Base-by-base conservation (phyloP, 345 rosid species). In the Eucalyptus globulus region DNA sequence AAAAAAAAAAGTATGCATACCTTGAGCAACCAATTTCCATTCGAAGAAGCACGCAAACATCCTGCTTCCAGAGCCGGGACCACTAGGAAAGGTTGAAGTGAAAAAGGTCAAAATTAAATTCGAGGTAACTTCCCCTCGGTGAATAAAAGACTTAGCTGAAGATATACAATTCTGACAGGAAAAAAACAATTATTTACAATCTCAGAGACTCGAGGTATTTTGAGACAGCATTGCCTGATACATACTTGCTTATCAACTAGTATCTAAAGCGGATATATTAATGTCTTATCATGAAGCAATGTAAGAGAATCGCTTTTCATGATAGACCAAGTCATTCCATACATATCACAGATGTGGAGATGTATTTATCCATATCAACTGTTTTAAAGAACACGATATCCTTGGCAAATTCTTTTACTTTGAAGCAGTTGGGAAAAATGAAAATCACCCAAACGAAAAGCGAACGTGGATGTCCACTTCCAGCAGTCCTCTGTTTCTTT, bases 21-120 rank as follows among this genome's bases (percentile, higher is more conserved):
- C 95, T 92, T 92, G 37, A 93, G 90, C 60, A 91, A 86, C 91
- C 90, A 89, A 72, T 76, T 56, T 53, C 87, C 90, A 91, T 93
- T 90, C 49, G 88, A 90, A 89, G 92, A 88, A 65, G 90, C 58
- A 31, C 29, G 53, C 44, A 86, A 56, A 22, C 86, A 88, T 90
- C 83, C 92, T 14, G 92, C 80, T 91, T 88, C 90, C 24, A 90
- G 22, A 24, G 45, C 37, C 34, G 91, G 86, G 87, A 87, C 93
- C 91, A 54, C 60, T 76, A 37, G 45, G 11, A 76, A 76, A 76
- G 83, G 83, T 76, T 76, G 83, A 76, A 76, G 83, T 37, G 27
- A 37, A 37, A 69, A 76, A 37, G 83, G 83, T 76, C 14, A 21
- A 72, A 43, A 37, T 21, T 37, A 76, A 37, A 37, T 76, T 37